Conservation (phyloP, 345 rosid genomes). For the Hibiscus syriacus region DNA sequence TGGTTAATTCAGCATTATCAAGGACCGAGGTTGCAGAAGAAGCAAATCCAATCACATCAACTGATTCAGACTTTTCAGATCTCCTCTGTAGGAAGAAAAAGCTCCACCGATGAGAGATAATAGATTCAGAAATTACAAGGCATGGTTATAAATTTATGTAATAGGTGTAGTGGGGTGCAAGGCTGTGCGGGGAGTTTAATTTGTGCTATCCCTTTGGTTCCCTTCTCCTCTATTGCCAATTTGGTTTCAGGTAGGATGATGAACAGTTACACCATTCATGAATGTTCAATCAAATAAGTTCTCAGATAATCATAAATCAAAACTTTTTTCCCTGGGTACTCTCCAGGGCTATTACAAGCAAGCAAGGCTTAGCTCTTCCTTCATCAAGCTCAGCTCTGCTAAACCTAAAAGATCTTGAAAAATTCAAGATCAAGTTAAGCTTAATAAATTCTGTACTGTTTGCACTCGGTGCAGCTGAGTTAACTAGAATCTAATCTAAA, state of each 20-base stretch:
- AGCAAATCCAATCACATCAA: conserved; percentile 46
- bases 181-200: neutral
- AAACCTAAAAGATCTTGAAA: neutral
- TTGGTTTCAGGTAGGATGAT: neutral
- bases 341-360: neutral
- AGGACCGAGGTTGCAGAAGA: conserved; percentile 67
- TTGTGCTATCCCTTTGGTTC: neutral
- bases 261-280: neutral
- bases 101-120: neutral
- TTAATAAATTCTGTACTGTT: too few species aligned
- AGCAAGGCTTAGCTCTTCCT: neutral
- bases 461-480: neutral
- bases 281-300: neutral
- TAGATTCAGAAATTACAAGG: neutral
- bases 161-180: neutral
- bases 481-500: neutral
- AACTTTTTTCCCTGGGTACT: neutral
- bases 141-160: neutral
- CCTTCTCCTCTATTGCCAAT: neutral
- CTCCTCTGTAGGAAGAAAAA: conserved; percentile 46
- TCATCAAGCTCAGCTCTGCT: neutral
- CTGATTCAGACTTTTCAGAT: conserved; percentile 38
- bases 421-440: neutral
- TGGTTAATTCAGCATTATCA: conserved; percentile 60
- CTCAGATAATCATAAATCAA: neutral